phyloP scores from a whole-genome alignment of 192 early-diverging fungal genomes.

The Linnemannia zychae region DNA sequence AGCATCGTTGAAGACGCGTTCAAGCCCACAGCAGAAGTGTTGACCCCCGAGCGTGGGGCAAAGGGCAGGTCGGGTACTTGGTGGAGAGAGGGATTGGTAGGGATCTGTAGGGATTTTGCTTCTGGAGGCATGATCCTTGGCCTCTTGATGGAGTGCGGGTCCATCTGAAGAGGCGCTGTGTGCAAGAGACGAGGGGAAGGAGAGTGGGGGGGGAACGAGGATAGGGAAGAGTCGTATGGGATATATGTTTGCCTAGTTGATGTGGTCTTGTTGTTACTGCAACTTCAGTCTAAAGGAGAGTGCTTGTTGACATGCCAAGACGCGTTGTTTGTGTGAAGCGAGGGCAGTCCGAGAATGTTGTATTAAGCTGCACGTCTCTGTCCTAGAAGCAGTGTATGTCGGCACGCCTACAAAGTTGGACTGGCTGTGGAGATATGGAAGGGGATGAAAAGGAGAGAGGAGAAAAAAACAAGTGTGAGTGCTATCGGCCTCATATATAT shows the following conservation, averaged over 20 bases:
- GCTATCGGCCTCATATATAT: neutral
- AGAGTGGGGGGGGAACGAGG: neutral
- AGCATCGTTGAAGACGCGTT: constrained; percentile 10
- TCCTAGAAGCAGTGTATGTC: neutral
- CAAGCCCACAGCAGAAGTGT: constrained; percentile 16
- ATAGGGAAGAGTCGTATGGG: neutral
- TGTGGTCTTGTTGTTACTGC: too few species aligned
- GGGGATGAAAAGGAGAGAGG: neutral
- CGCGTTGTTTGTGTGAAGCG: neutral
- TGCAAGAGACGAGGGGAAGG: too few species aligned
- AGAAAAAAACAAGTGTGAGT: neutral
- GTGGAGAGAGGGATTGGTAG: neutral
- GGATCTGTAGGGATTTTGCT: neutral
- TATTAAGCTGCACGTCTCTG: neutral
- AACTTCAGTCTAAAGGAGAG: neutral
- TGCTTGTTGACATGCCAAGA: neutral
- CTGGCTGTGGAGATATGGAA: neutral
- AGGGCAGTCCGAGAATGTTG: neutral
- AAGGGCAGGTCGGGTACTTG: neutral
- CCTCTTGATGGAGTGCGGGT: constrained; percentile 39
- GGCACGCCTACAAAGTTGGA: neutral
- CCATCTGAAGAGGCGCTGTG: constrained; percentile 15
- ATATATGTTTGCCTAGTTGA: neutral
- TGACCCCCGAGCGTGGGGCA: neutral
- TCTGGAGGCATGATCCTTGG: constrained; percentile 50